Base-by-base conservation (phyloP, 257 asterid species). In the Capsicum rhomboideum region DNA sequence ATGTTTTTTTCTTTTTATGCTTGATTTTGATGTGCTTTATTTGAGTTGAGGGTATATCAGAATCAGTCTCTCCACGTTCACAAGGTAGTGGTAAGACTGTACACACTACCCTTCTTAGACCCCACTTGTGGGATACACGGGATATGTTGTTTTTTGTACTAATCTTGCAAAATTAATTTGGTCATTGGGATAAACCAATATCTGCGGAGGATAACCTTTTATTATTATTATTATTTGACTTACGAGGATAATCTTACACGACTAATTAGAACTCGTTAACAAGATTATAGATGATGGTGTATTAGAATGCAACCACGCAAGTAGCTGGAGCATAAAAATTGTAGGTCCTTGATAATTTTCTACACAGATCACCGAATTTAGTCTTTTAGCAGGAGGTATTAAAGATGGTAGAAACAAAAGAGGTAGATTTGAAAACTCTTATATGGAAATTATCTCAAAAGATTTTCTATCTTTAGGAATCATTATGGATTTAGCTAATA, bases 261-360 rank as follows among this genome's bases (percentile, higher is more conserved):
- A 54, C 28, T 69, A n/a, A 20, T 40, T 69, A n/a, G 31, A 11
- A 69, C 17, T 42, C 10, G 0, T 21, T 31, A 69, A 69, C 78
- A 69, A 40, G 54, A 69, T 10, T 40, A 40, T 54, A n/a, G 52
- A 69, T 68, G 78, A 18, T 20, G 6, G 6, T 69, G 10, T 69
- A n/a, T 69, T 54, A 69, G 78, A 23, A 40, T 29, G 46, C 13
- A 66, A 66, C 74, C 16, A 29, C 14, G 74, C 74, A 16, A 54
- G 21, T 54, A 66, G 23, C 94, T 93, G 97, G 49, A 4, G 16
- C 10, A 10, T 18, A 42, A 69, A 71, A n/a, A 26, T 11, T 71
- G 55, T 20, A n/a, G 31, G 20, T 11, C 13, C 40, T 42, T 40
- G 29, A 71, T 42, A 31, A 71, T n/a, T 42, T 71, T 71, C 79